phyloP scores from a whole-genome alignment of 805 yeast species.

The Wickerhamiella nectarea region DNA sequence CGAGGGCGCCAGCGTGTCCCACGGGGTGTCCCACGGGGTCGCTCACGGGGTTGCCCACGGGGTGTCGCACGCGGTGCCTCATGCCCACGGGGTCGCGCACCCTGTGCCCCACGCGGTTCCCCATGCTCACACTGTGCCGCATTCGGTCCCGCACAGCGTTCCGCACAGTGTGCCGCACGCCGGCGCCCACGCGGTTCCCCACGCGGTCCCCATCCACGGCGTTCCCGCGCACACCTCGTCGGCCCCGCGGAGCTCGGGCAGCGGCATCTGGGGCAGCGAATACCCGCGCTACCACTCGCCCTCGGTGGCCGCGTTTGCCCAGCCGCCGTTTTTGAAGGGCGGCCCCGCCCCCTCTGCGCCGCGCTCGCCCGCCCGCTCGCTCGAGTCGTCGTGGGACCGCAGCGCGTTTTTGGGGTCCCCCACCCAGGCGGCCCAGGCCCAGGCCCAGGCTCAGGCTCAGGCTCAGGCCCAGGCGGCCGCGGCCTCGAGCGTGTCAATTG shows the following conservation, averaged over 20 bases:
- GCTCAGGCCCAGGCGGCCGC: no score
- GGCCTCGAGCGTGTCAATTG: no score
- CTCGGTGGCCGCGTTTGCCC: slow-evolving; percentile 3
- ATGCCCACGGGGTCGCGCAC: no score
- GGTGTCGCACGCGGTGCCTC: neutral
- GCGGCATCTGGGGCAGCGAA: slow-evolving; percentile 11
- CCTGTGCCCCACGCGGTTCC: neutral
- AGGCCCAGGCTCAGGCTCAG: no score
- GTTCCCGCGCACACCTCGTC: neutral
- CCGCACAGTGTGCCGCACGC: no score
- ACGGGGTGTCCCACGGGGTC: neutral
- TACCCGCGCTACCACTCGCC: slow-evolving; percentile 4
- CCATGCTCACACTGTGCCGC: neutral
- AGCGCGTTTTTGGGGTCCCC: neutral
- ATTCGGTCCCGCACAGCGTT: no score
- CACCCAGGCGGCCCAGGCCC: slow-evolving; percentile 13
- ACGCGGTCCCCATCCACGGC: neutral
- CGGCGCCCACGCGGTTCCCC: no score
- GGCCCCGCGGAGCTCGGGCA: neutral
- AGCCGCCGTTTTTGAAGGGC: slow-evolving; percentile 4
- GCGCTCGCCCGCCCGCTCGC: neutral
- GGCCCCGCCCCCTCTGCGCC: slow-evolving; percentile 5
- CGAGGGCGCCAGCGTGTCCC: neutral
- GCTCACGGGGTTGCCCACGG: neutral
- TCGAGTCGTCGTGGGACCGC: slow-evolving; percentile 7